Conservation (phyloP, 2,329 filamentous ascomycete species). For the Coniosporium tulheliwenetii region DNA sequence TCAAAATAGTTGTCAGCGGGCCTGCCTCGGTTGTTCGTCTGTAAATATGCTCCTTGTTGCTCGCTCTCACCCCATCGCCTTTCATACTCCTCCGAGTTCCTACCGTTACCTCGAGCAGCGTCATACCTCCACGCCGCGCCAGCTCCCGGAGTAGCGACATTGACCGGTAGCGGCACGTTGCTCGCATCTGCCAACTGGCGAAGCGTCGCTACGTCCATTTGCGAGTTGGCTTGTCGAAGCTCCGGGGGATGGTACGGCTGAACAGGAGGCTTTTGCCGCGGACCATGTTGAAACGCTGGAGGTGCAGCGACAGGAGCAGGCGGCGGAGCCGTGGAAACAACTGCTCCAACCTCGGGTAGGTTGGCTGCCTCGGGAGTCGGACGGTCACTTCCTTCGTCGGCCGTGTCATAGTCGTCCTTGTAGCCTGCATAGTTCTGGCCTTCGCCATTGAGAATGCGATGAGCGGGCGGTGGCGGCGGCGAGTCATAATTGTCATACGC, state of each 20-base stretch:
- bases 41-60: conserved; percentile 1
- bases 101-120: conserved; percentile 7
- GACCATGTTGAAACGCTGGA: conserved; percentile 63
- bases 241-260: conserved; percentile 63
- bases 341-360: neutral
- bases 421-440: neutral
- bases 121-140: conserved; percentile 23
- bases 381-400: neutral
- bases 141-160: conserved; percentile 20
- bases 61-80: conserved; percentile 2
- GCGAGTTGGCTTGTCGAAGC: conserved; percentile 64
- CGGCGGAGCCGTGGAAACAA: conserved; percentile 22
- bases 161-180: conserved; percentile 27
- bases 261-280: conserved; percentile 52
- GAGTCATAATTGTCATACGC: conserved; percentile 14
- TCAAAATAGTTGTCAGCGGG: conserved; percentile 39
- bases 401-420: neutral
- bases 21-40: conserved; percentile 20
- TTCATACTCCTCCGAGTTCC: neutral
- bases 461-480: conserved; percentile 25
- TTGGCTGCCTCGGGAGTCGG: neutral
- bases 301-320: conserved; percentile 66
- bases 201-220: conserved; percentile 69
- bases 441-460: conserved; percentile 14
- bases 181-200: conserved; percentile 62